Evolutionary conservation across 192 early-diverging fungal genomes (phyloP).

Genomic region (Funneliformis geosporum): DNA sequence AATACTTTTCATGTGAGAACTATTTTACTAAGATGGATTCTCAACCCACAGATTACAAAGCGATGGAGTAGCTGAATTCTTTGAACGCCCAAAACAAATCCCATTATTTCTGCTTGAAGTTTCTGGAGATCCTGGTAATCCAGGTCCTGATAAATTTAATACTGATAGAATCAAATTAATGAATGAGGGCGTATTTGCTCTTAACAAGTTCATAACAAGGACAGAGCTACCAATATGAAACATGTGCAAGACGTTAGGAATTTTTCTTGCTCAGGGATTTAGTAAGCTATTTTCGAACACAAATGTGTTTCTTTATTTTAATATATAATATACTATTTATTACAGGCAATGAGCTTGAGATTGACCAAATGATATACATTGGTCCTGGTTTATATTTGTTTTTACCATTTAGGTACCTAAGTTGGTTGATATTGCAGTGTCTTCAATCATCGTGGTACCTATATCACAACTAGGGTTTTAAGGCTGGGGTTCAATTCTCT

Average conservation of each 20-base stretch:
- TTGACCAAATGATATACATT: not conserved
- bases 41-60: constrained; percentile 15
- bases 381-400: not conserved
- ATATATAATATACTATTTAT: constrained; percentile 11
- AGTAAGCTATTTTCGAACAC: not conserved
- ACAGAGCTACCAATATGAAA: not conserved
- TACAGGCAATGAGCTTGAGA: not conserved
- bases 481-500: too few species aligned
- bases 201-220: not conserved
- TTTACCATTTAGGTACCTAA: constrained; percentile 8
- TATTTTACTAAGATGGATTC: constrained; percentile 16
- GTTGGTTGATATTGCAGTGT: too few species aligned
- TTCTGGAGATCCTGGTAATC: not conserved
- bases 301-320: not conserved
- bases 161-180: not conserved
- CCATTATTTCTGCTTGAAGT: not conserved
- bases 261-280: constrained; percentile 14
- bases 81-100: constrained; percentile 23
- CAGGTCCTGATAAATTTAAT: not conserved
- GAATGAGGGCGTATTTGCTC: not conserved
- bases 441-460: too few species aligned
- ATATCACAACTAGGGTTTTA: too few species aligned
- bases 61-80: constrained; percentile 11
- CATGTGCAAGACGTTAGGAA: not conserved
- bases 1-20: constrained; percentile 1